Base-by-base conservation (phyloP, 2,329 filamentous ascomycete species). In the Clonostachys chloroleuca region DNA sequence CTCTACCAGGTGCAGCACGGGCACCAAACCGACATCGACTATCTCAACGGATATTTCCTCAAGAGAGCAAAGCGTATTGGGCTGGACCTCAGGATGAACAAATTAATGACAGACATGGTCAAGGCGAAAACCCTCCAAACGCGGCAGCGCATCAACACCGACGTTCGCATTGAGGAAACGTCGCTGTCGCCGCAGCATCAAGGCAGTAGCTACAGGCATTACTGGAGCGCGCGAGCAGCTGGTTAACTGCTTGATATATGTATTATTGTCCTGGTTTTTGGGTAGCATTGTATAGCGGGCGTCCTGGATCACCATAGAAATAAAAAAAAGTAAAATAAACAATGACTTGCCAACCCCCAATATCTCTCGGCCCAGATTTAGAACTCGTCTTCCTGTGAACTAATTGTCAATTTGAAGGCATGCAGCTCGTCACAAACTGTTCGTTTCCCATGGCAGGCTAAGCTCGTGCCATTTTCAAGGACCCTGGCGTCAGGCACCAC, bases 31-130 rank as follows among this genome's bases (percentile, higher is more conserved):
- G 90, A 96, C 57, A 80, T 96, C 39, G 81, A 92, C 42, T 95
- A 86, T 58, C 79, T 92, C 55, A 96, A 95, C 62, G 92, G 92
- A 1, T 99, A 92, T 68, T 86, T 99, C 50, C 75, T 95, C 34
- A 76, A 73, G 44, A 78, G 86, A 39, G 94, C 87, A 1, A 76
- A 80, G 56, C 80, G 88, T 60, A 58, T 92, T 50, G 88, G 89
- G 2, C 72, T 96, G n/a, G 72, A 80, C 44, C 84, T 84, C 57
- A 80, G 82, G 12, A 73, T 85, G 51, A 94, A 95, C 60, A 83
- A 84, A 56, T 78, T 88, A 73, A 71, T 95, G 40, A 71, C 86
- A 63, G 73, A 84, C 46, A 67, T 91, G 68, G 83, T 96, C 43
- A 83, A 87, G 59, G 87, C 83, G 20, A 92, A 87, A 70, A 68